Base-by-base conservation (phyloP, 176 grass and related monocot genomes). In the Rhynchospora pubera region DNA sequence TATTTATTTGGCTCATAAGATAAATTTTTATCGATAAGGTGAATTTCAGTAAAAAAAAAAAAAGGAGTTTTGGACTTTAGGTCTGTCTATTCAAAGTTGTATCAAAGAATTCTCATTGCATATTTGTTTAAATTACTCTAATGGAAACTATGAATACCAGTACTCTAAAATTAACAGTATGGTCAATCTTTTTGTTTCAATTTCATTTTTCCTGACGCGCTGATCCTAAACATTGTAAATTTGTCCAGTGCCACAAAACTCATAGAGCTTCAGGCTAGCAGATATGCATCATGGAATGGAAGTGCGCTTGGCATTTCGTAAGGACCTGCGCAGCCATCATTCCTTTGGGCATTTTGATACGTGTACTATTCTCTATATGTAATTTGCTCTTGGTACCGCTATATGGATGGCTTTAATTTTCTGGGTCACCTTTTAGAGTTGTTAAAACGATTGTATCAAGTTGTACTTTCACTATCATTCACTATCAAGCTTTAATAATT, bases 271-370 rank as follows among this genome's bases (percentile, higher is more conserved):
- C 47, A 83, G 88, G 44, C 67, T 89, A 23, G 82, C 86, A 14
- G 94, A 97, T 57, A 89, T 94, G 91, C 94, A 97, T 61, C 91
- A 94, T 13, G 94, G 79, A 21, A 97, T 97, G 91, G 94, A 97
- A 80, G 94, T 97, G 74, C 87, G 86, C 63, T 97, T 76, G 90
- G 91, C 55, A 30, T 97, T 34, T 97, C 94, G 0, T 92, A 94
- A 90, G 94, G 91, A 46, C 94, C 90, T 14, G 82, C 85, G 65
- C 85, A 75, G 68, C 91, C 90, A 55, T 81, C 83, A 57, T 88
- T 91, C 66, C 89, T 83, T 63, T 91, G 72, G 55, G 23, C 23
- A 28, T 76, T 52, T 55, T 76, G 23, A 30, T 23, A 76, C 28
- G 47, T 75, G 48, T 75, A 75, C 22, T 76, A 7, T 55, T 56